These are phyloP conservation scores for Penicillium antarcticum DNA, from an alignment of 495 filamentous ascomycete species.

Conservation along the genomic window DNA sequence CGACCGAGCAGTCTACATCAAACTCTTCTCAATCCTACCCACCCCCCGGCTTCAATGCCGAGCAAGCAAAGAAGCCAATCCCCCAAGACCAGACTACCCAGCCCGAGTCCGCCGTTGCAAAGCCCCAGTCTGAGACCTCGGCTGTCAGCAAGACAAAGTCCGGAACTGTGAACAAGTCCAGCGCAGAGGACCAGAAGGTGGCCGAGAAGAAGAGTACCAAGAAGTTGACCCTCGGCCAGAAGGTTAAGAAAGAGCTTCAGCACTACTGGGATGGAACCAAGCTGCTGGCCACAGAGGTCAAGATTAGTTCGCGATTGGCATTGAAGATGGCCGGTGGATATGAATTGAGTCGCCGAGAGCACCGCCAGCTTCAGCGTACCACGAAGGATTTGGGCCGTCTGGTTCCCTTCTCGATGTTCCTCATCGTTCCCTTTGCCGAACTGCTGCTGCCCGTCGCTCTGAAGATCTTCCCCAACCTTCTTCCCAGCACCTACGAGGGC, in stretches of 20 bases:
- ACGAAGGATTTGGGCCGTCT: constrained; percentile 90
- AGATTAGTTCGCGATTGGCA: constrained; percentile 84
- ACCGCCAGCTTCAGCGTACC: constrained; percentile 85
- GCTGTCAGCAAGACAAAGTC: constrained; percentile 35
- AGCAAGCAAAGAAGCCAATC: constrained; percentile 86
- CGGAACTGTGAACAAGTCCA: background rate
- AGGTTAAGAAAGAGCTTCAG: constrained; percentile 83
- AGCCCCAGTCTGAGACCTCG: constrained; percentile 36
- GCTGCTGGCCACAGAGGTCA: constrained; percentile 85
- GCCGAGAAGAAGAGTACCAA: constrained; percentile 72
- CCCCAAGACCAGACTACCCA: constrained; percentile 43
- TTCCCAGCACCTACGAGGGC: constrained; percentile 95
- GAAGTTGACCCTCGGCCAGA: constrained; percentile 85
- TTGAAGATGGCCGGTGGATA: constrained; percentile 98
- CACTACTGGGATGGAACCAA: constrained; percentile 99
- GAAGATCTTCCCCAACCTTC: constrained; percentile 91
- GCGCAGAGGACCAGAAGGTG: constrained; percentile 45
- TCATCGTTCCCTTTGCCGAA: constrained; percentile 96
- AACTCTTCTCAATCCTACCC: constrained; percentile 60
- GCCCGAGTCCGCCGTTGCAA: constrained; percentile 20
- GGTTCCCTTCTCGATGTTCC: constrained; percentile 93
- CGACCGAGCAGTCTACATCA: constrained; percentile 68
- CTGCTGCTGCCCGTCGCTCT: constrained; percentile 90
- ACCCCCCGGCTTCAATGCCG: constrained; percentile 89
- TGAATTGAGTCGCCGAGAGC: constrained; percentile 90